Percentiles rank a stretch among this genome's conserved stretches.
phyloP scores from a whole-genome alignment of 1,284 basidiomycete genomes.

The Cutaneotrichosporon curvatum region DNA sequence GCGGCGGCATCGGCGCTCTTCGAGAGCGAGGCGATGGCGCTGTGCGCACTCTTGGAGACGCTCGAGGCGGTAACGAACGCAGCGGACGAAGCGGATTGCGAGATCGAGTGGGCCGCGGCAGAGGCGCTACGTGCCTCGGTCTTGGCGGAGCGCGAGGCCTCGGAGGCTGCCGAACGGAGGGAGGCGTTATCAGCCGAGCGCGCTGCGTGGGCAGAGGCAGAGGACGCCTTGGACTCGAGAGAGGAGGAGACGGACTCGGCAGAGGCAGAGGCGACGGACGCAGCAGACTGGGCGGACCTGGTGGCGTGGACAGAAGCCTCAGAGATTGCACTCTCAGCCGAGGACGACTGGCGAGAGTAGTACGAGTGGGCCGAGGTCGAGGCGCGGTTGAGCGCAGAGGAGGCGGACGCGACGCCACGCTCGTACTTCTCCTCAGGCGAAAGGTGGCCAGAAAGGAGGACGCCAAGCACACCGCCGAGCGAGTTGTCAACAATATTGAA shows the following conservation, averaged over 20 bases:
- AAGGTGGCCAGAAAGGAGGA: conserved; percentile 17
- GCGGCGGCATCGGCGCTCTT: conserved; percentile 26
- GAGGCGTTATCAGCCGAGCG: conserved; percentile 34
- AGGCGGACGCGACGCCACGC: conserved; percentile 37
- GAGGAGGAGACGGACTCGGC: conserved; percentile 23
- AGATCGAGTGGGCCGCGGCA: conserved; percentile 36
- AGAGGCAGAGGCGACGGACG: conserved; percentile 7
- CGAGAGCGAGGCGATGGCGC: conserved; percentile 30
- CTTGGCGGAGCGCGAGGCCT: conserved; percentile 37
- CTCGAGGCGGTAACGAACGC: conserved; percentile 33
- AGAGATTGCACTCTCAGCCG: conserved; percentile 31
- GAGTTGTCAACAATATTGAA: conserved; percentile 60
- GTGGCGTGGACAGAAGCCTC: conserved; percentile 27
- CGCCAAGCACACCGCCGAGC: conserved; percentile 43
- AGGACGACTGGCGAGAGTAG: conserved; percentile 13
- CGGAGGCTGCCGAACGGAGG: conserved; percentile 31
- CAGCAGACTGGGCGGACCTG: conserved; percentile 2
- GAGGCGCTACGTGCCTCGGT: conserved; percentile 42
- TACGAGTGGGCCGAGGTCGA: conserved; percentile 32
- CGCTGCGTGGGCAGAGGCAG: conserved; percentile 29
- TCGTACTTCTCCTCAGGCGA: conserved; percentile 45
- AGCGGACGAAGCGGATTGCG: conserved; percentile 33
- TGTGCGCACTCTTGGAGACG: conserved; percentile 26
- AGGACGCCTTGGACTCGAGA: conserved; percentile 35
- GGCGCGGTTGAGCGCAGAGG: conserved; percentile 28